Evolutionary conservation across 306 rosid species (phyloP), one percentile per base, ranked within the genome.

Genomic region (Dryas octopetala): DNA sequence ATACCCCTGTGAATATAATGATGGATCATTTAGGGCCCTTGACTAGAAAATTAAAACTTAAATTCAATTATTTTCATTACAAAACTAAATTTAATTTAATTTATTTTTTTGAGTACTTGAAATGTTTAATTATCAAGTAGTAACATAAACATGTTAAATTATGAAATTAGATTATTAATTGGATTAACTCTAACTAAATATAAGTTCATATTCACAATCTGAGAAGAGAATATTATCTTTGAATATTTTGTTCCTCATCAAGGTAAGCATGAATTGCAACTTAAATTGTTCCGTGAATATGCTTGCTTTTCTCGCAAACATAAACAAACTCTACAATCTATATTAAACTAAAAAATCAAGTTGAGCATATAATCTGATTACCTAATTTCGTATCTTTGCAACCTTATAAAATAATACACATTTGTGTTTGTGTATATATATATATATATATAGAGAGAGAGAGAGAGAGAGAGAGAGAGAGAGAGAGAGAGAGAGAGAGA

Each of bases 1-100:
- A 71, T 68, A 47, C 66, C 81, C 83, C 76, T 23, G 82, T 84
- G 89, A 32, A 88, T 80, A 52, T 40, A 62, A 59, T 74, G 74
- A 66, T 23, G 1, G 5, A 32, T 10, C 60, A 49, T 64, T 62
- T 64, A 45, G 59, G 71, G 11, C 77, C 86, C 86, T 83, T 82
- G 85, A 84, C 58, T 60, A 70, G 54, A 32, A 32, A 32, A 32
- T 32, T 32, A 32, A 2, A 32, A 2, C 38, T 32, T 32, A 32
- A 32, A 32, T 32, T 32, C 2, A 32, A 32, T 32, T 32, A 32
- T 32, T 32, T 32, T 32, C 1, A 2, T 32, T 32, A 32, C 38
- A 1, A 32, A 32, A 32, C 38, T 32, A 32, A 23, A 23, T 23
- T 23, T 23, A 23, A 23, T 23, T 23, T 23, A 23, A 23, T 23